Conservation (phyloP, 768 basidiomycete species). For the Termitomyces sp. region DNA sequence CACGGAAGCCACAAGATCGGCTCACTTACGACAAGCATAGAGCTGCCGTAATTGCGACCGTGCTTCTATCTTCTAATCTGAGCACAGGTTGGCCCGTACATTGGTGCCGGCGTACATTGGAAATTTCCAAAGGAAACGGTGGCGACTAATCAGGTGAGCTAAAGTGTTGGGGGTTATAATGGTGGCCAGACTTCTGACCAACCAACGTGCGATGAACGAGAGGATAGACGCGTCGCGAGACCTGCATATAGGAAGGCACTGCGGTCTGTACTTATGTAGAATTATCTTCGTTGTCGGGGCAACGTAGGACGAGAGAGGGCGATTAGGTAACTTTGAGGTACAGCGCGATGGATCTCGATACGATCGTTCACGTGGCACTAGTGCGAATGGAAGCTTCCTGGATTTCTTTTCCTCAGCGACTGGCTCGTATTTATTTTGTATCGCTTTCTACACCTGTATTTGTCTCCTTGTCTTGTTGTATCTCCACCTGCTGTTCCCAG, state of each 20-base stretch:
- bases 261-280: not conserved
- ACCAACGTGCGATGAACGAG: not conserved
- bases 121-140: conserved; percentile 20
- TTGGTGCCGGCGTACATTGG: conserved; percentile 20
- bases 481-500: conserved; percentile 21
- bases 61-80: conserved; percentile 14
- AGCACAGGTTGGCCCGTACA: conserved; percentile 8
- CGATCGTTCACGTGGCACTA: conserved; percentile 23
- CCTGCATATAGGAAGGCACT: not conserved
- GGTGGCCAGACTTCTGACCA: not conserved
- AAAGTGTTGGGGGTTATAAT: conserved; percentile 1
- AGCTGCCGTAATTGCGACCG: conserved; percentile 14
- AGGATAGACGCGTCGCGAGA: not conserved
- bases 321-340: conserved; percentile 6
- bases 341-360: conserved; percentile 21
- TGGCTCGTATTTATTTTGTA: conserved; percentile 24
- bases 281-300: not conserved
- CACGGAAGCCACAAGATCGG: conserved; percentile 22
- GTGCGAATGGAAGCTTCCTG: conserved; percentile 24
- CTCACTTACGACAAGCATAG: conserved; percentile 10
- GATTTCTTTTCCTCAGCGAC: conserved; percentile 20
- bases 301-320: not conserved
- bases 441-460: conserved; percentile 15
- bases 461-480: conserved; percentile 19
- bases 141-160: conserved; percentile 9